Evolutionary conservation across 495 filamentous ascomycete species (phyloP).

Genomic region (Filosporella fistucella): DNA sequence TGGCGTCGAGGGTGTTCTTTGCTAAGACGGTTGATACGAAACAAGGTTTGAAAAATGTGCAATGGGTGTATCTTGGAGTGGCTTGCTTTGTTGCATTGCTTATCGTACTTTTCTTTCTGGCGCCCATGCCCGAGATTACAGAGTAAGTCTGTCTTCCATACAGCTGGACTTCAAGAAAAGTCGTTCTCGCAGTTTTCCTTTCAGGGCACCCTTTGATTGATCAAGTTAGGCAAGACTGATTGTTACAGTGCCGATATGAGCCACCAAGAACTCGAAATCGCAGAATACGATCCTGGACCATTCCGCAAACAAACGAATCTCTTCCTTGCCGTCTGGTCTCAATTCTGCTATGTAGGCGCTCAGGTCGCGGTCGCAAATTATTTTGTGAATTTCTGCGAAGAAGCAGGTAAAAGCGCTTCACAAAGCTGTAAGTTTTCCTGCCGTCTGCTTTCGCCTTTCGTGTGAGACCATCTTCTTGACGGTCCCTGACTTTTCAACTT

Average conservation of each 20-base stretch:
- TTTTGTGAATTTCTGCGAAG: slow-evolving; percentile 45
- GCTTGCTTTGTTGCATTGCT: slow-evolving; percentile 64
- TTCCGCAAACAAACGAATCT: slow-evolving; percentile 60
- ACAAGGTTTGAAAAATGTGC: slow-evolving; percentile 51
- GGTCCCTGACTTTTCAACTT: too few relatives aligned
- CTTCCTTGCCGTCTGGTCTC: slow-evolving; percentile 60
- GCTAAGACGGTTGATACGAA: slow-evolving; percentile 40
- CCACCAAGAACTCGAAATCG: too few relatives aligned
- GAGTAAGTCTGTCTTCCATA: slow-evolving; percentile 41
- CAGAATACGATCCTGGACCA: slow-evolving; percentile 35
- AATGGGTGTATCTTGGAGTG: slow-evolving; percentile 72
- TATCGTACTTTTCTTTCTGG: slow-evolving; percentile 60
- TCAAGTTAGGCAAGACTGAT: too few relatives aligned
- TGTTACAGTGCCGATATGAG: too few relatives aligned
- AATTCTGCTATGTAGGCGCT: slow-evolving; percentile 70
- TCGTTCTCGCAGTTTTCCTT: not conserved
- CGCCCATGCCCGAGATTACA: slow-evolving; percentile 67
- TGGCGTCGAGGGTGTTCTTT: slow-evolving; percentile 70
- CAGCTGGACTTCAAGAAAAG: not conserved
- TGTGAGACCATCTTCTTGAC: too few relatives aligned
- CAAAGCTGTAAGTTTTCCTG: slow-evolving; percentile 5
- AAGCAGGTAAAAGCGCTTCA: slow-evolving; percentile 28
- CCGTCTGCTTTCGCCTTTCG: not conserved
- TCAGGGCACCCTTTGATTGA: too few relatives aligned
- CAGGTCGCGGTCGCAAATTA: slow-evolving; percentile 44